These are phyloP conservation scores for Psilocybe cyanescens DNA, from an alignment of 768 basidiomycete genomes.

Conservation along the genomic window DNA sequence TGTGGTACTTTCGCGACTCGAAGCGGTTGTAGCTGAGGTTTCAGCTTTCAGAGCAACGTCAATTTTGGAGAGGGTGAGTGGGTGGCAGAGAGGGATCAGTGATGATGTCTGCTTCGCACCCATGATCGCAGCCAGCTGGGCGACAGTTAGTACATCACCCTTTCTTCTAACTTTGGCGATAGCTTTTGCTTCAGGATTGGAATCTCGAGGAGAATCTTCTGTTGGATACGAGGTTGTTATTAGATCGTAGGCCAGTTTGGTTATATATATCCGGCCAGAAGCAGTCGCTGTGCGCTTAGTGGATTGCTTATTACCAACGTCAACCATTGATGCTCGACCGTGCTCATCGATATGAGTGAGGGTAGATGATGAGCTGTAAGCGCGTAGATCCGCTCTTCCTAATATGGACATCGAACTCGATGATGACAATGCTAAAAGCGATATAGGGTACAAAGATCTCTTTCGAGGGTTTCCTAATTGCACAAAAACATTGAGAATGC, in stretches of 20 bases:
- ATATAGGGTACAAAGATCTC: background rate
- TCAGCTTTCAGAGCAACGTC: slow-evolving; percentile 64
- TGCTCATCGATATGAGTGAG: slow-evolving; percentile 76
- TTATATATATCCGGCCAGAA: slow-evolving; percentile 71
- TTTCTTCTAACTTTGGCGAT: slow-evolving; percentile 60
- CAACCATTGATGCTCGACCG: slow-evolving; percentile 85
- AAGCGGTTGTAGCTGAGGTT: slow-evolving; percentile 8
- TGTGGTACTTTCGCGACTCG: background rate
- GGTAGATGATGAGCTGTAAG: slow-evolving; percentile 29
- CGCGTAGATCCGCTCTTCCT: slow-evolving; percentile 10
- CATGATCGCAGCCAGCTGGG: slow-evolving; percentile 88
- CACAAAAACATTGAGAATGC: slow-evolving; percentile 17
- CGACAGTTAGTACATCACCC: slow-evolving; percentile 74
- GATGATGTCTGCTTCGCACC: slow-evolving; percentile 82
- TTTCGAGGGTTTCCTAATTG: slow-evolving; percentile 5
- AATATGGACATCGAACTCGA: background rate
- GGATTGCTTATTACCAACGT: slow-evolving; percentile 64
- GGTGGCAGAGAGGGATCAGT: slow-evolving; percentile 89
- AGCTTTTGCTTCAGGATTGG: slow-evolving; percentile 32
- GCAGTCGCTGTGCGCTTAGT: slow-evolving; percentile 78
- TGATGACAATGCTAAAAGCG: background rate
- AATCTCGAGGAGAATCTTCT: slow-evolving; percentile 15
- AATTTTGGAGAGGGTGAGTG: slow-evolving; percentile 73
- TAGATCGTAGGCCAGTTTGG: slow-evolving; percentile 65
- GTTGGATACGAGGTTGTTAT: slow-evolving; percentile 47